These are phyloP conservation scores for Suillus subluteus DNA, from an alignment of 768 basidiomycete genomes.

Conservation along the genomic window DNA sequence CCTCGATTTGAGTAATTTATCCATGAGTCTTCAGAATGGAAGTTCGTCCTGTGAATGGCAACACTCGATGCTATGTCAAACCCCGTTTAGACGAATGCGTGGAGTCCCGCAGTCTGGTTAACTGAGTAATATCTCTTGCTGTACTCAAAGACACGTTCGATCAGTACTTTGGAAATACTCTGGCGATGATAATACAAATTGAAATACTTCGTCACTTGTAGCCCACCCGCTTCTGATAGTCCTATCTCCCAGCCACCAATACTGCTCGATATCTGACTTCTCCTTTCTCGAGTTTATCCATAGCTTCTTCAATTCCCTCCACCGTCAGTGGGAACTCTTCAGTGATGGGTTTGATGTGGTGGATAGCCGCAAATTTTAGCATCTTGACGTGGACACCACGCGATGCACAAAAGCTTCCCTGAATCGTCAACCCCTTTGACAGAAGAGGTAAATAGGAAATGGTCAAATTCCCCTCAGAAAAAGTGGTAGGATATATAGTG, in stretches of 20 bases:
- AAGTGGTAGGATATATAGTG: constrained; percentile 30
- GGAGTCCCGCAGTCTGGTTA: no score
- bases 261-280: constrained; percentile 37
- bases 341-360: constrained; percentile 32
- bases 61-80: neutral
- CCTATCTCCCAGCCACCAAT: constrained; percentile 18
- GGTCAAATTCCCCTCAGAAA: constrained; percentile 24
- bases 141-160: neutral
- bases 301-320: constrained; percentile 33
- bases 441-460: constrained; percentile 26
- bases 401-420: constrained; percentile 27
- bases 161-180: neutral
- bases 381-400: constrained; percentile 34
- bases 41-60: neutral
- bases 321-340: constrained; percentile 37
- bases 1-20: neutral
- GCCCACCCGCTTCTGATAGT: neutral
- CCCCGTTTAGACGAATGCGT: neutral
- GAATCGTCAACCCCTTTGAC: constrained; percentile 25
- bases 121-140: no score
- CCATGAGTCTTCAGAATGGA: neutral
- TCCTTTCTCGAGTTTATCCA: constrained; percentile 29
- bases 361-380: constrained; percentile 37
- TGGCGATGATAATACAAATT: neutral
- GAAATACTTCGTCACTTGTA: neutral